Evolutionary conservation across 257 asterid species (phyloP), one percentile per base, ranked within the genome.

Genomic region (Paulownia fortunei): DNA sequence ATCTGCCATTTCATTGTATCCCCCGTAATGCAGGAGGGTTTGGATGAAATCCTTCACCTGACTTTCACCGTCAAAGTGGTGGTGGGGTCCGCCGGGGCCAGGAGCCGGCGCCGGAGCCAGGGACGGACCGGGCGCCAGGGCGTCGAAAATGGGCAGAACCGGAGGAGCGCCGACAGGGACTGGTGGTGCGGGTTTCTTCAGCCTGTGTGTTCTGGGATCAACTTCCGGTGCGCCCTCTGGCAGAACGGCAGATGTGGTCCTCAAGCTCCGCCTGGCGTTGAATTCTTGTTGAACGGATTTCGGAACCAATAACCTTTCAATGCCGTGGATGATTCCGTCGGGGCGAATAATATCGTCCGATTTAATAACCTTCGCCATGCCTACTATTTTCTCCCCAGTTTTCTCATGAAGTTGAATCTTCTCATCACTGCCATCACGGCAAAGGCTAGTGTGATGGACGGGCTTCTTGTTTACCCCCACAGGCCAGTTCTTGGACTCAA

Each of bases 21-120:
- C 99, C 0, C 99, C 99, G 86, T 90, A 93, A 82, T 90, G 98
- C 72, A 93, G 82, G 1, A 95, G 86, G 2, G 99, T 95, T 2
- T 90, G 92, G 69, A 96, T 93, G 87, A 96, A 96, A 69, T 96
- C 99, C 75, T 93, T 93, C 39, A 96, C 98, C 81, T 96, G 98
- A 4, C 90, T 85, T 73, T 93, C 96, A 1, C 98, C 99, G 83
- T 96, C 96, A 86, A 96, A 93, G 85, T 96, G 98, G 85, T 86
- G 93, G 89, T 82, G 97, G 3, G 89, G 95, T 2, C 97, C 98
- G 8, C 99, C 99, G 0, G 99, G 97, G 0, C 97, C 98, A 0
- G 99, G 99, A 0, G 99, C 99, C 0, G 98, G 97, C 0, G 99
- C 99, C 0, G 99, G 99, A 1, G 99, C 97, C 0, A 95, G 82